Evolutionary conservation across 2,329 filamentous ascomycete species (phyloP).

Genomic region (Didymellaceae sp.): DNA sequence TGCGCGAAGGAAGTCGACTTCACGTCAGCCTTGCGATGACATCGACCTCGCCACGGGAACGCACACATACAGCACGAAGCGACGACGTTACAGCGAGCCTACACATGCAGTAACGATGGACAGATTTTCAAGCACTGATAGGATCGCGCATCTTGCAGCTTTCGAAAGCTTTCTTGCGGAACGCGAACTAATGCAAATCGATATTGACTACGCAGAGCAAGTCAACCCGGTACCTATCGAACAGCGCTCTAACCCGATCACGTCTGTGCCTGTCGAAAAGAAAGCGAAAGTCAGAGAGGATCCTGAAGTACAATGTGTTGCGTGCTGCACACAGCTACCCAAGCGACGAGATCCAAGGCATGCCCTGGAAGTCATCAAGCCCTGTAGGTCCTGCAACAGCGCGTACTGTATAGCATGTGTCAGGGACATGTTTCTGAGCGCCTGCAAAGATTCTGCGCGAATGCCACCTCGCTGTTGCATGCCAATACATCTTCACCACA

Average conservation of each 20-base stretch:
- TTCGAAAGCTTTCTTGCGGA: slow-evolving; percentile 17
- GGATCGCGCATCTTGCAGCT: not conserved
- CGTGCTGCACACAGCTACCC: slow-evolving; percentile 27
- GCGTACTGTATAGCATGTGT: slow-evolving; percentile 49
- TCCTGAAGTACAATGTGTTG: slow-evolving; percentile 25
- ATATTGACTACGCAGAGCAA: not conserved
- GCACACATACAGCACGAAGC: not conserved
- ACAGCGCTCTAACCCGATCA: not conserved
- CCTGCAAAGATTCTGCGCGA: slow-evolving; percentile 46
- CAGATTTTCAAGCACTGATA: slow-evolving; percentile 1
- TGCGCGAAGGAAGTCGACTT: not conserved
- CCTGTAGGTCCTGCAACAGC: slow-evolving; percentile 42
- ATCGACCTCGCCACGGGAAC: slow-evolving; percentile 9
- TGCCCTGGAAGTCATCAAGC: slow-evolving; percentile 22
- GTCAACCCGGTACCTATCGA: not conserved
- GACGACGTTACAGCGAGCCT: slow-evolving; percentile 27
- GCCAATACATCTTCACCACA: slow-evolving; percentile 52
- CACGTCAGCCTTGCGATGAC: slow-evolving; percentile 16
- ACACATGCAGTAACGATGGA: not conserved
- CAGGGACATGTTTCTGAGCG: slow-evolving; percentile 50
- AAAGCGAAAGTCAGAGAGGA: not conserved
- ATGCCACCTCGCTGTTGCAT: slow-evolving; percentile 58
- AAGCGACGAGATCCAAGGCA: slow-evolving; percentile 12
- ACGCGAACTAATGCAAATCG: slow-evolving; percentile 18
- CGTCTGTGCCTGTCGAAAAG: not conserved